Evolutionary conservation across 169 alveolate genomes (phyloP).

Genomic region (Sarcocystis neurona): DNA sequence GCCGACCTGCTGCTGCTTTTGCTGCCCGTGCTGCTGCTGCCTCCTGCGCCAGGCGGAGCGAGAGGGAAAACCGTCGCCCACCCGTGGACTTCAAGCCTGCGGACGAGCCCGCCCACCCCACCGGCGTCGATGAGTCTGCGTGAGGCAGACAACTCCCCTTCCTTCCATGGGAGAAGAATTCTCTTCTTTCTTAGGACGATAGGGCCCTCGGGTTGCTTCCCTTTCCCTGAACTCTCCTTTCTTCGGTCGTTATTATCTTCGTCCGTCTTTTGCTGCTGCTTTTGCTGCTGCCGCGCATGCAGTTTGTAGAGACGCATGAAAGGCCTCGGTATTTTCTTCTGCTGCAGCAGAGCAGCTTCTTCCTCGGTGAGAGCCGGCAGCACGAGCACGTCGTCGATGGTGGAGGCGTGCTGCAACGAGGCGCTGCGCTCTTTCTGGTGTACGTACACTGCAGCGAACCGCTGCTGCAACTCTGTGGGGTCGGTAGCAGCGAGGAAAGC

Average conservation of each 20-base stretch:
- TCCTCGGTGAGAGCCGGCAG: conserved; percentile 20
- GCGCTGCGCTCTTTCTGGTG: conserved; percentile 12
- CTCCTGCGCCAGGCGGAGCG: too few relatives aligned
- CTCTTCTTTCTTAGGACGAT: not conserved
- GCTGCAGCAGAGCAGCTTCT: not conserved
- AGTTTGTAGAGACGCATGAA: too few relatives aligned
- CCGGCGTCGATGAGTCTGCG: conserved; percentile 30
- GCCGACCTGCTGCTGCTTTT: too few relatives aligned
- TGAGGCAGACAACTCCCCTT: not conserved
- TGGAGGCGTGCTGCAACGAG: too few relatives aligned
- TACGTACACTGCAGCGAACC: conserved; percentile 6
- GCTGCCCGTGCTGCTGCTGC: too few relatives aligned
- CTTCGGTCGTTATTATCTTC: too few relatives aligned
- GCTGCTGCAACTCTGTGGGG: not conserved
- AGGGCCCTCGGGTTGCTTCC: not conserved
- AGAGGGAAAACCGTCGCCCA: conserved; percentile 25
- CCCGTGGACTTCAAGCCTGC: conserved; percentile 18
- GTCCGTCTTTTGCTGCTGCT: too few relatives aligned
- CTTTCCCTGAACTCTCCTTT: too few relatives aligned
- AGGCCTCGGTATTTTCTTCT: not conserved
- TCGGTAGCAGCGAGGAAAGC: conserved; percentile 21
- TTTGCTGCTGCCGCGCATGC: too few relatives aligned
- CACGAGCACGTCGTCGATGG: too few relatives aligned
- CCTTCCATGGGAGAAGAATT: not conserved
- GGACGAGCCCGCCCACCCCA: conserved; percentile 6